Evolutionary conservation across 2,329 filamentous ascomycete genomes (phyloP).

Genomic region (Botrytis squamosa): DNA sequence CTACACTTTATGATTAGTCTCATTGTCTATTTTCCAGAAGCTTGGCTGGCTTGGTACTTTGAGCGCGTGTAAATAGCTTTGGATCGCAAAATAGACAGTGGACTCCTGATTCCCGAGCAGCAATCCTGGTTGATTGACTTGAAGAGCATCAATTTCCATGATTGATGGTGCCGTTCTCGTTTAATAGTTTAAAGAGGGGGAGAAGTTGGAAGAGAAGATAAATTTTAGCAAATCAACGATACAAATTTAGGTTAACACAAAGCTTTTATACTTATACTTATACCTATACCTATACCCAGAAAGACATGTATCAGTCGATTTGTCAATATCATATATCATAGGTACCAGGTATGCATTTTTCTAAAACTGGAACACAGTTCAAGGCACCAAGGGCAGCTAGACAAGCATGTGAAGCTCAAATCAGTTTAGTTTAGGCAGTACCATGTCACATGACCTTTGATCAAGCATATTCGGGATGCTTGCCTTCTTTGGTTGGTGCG

Average conservation of each 20-base stretch:
- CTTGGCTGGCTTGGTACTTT: neutral
- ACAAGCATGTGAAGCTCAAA: constrained; percentile 5
- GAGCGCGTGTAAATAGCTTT: neutral
- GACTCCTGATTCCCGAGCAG: neutral
- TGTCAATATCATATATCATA: neutral
- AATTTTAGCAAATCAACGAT: neutral
- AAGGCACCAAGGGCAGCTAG: neutral
- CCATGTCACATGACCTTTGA: neutral
- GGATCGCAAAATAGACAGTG: neutral
- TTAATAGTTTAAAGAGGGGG: neutral
- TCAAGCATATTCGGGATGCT: neutral
- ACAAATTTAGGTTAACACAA: neutral
- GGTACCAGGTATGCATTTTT: neutral
- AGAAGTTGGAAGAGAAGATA: neutral
- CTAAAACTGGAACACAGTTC: neutral
- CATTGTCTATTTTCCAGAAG: no score
- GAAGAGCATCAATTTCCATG: neutral
- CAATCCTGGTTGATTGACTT: neutral
- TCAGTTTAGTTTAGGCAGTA: constrained; percentile 10
- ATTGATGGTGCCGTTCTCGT: neutral
- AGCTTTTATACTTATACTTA: neutral
- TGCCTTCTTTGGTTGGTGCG: neutral
- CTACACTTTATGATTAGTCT: neutral
- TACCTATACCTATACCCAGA: neutral
- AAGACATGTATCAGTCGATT: neutral